phyloP scores from a whole-genome alignment of 306 rosid species.

The Adenanthera pavonina region DNA sequence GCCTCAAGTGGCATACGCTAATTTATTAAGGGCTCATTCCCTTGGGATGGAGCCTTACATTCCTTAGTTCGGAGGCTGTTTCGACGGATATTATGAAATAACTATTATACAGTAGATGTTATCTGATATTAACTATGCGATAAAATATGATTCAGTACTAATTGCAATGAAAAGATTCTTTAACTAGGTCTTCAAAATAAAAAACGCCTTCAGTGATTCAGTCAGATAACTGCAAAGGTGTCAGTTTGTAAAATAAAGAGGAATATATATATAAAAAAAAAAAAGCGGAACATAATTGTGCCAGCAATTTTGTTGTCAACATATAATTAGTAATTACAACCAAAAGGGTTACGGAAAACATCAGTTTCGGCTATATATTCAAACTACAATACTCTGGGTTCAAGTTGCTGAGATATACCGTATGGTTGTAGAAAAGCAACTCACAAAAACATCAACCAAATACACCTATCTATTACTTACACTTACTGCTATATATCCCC shows the following conservation, averaged over 20 bases:
- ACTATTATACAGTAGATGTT: too few relatives aligned
- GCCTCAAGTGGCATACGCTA: constrained; percentile 30
- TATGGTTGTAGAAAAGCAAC: not conserved
- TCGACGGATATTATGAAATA: too few relatives aligned
- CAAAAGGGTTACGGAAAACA: not conserved
- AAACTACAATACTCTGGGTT: not conserved
- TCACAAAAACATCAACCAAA: not conserved
- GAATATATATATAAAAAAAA: too few relatives aligned
- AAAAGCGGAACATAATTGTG: too few relatives aligned
- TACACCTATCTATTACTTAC: not conserved
- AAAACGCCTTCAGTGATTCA: too few relatives aligned
- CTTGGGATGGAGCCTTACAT: not conserved
- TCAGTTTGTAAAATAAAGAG: too few relatives aligned
- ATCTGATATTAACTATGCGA: too few relatives aligned
- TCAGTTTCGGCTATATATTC: not conserved
- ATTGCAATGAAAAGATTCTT: too few relatives aligned
- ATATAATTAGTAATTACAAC: not conserved
- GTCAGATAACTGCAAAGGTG: too few relatives aligned
- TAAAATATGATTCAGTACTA: too few relatives aligned
- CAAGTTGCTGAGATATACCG: not conserved
- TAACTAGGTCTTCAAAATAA: too few relatives aligned
- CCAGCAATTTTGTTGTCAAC: too few relatives aligned
- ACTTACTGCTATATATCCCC: not conserved
- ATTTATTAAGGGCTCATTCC: constrained; percentile 2
- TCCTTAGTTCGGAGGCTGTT: not conserved